These are phyloP conservation scores for Tremellales sp. DNA, from an alignment of 1,284 basidiomycete species.

Conservation along the genomic window DNA sequence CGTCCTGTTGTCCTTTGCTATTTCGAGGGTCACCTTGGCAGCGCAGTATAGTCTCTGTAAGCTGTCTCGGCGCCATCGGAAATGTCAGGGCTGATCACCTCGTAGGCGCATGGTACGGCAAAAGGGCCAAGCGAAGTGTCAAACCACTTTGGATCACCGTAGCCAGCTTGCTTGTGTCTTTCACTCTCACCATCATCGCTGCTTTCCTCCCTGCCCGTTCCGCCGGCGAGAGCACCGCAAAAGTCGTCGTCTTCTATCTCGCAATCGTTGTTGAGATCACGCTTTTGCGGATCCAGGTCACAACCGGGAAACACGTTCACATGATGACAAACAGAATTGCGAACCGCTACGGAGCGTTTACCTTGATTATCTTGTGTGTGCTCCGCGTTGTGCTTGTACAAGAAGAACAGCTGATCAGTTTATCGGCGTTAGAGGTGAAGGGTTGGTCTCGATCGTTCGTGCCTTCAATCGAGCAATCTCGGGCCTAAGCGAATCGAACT, in stretches of 20 bases:
- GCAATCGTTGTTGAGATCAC: conserved; percentile 22
- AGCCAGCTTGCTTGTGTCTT: conserved; percentile 11
- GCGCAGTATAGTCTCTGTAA: conserved; percentile 27
- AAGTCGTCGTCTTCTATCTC: conserved; percentile 29
- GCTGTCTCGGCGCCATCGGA: background rate
- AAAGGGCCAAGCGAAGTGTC: conserved; percentile 5
- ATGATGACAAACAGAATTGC: conserved; percentile 5
- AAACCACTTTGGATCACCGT: conserved; percentile 1
- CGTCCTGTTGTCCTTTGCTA: conserved; percentile 19
- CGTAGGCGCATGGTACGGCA: conserved; percentile 6
- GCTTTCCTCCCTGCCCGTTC: conserved; percentile 16
- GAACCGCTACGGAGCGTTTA: conserved; percentile 30
- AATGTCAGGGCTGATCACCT: background rate
- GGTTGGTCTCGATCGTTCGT: conserved; percentile 23
- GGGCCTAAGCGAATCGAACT: conserved; percentile 15
- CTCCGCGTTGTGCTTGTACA: background rate
- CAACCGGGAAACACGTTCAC: background rate
- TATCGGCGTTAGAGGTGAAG: conserved; percentile 24
- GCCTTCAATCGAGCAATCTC: conserved; percentile 24
- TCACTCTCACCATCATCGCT: conserved; percentile 15
- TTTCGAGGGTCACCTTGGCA: conserved; percentile 16
- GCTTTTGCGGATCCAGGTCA: conserved; percentile 3
- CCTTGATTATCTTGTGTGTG: conserved; percentile 33
- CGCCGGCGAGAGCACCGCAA: conserved; percentile 6
- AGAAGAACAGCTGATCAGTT: conserved; percentile 2